Percentiles rank a stretch among this genome's conserved stretches.
Conservation (phyloP, 805 yeast species). For the Candida michaelii region DNA sequence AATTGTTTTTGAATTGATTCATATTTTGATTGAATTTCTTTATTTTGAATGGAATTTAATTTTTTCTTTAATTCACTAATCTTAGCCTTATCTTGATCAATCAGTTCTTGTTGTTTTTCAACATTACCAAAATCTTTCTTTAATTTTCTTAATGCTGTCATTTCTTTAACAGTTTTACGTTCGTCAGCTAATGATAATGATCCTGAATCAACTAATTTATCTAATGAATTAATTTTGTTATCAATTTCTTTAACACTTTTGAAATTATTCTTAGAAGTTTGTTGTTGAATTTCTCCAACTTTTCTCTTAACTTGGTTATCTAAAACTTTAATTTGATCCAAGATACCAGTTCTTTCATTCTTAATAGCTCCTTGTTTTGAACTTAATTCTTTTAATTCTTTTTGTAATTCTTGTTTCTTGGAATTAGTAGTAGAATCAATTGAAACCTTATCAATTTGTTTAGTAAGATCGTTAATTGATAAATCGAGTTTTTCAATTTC, state of each 20-base stretch:
- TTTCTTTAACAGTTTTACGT: constrained; percentile 80
- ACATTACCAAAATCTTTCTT: constrained; percentile 74
- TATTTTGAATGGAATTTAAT: constrained; percentile 56
- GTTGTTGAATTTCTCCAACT: constrained; percentile 68
- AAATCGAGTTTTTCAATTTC: constrained; percentile 65
- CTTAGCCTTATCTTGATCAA: constrained; percentile 76
- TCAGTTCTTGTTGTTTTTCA: constrained; percentile 71
- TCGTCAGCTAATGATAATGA: constrained; percentile 86
- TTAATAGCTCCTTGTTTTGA: constrained; percentile 50
- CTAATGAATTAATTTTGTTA: constrained; percentile 61
- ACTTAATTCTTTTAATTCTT: constrained; percentile 41
- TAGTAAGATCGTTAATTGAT: constrained; percentile 50
- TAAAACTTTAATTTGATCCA: constrained; percentile 68
- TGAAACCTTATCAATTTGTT: constrained; percentile 48
- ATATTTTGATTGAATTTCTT: constrained; percentile 65
- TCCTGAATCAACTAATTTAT: constrained; percentile 75
- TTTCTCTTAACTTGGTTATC: constrained; percentile 75
- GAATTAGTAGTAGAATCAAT: constrained; percentile 31
- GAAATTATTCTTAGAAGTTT: constrained; percentile 69
- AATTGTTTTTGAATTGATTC: constrained; percentile 69
- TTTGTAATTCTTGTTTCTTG: constrained; percentile 34
- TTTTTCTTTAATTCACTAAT: constrained; percentile 72
- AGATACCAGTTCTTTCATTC: constrained; percentile 48
- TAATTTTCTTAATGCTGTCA: constrained; percentile 76
- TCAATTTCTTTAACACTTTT: constrained; percentile 70